Evolutionary conservation across 306 rosid species (phyloP), one percentile per base, ranked within the genome.

Genomic region (Pachyrhizus erosus): DNA sequence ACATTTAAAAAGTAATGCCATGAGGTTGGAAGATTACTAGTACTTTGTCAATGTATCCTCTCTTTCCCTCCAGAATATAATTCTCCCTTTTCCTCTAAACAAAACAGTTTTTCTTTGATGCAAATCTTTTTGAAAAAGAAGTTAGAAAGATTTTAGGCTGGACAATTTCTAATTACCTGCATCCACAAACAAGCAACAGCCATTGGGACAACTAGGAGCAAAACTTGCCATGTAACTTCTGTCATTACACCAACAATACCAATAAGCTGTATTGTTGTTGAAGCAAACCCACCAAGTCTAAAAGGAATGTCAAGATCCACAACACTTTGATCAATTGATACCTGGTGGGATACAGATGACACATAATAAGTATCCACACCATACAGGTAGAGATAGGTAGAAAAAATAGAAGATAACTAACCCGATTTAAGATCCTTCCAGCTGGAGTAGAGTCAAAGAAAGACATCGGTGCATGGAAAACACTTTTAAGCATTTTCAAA

Each of bases 251-350:
- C 97, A 80, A 93, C 98, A 76, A 96, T 96, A 85, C 99, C 99
- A 60, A 93, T 90, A 80, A 96, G 94, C 54, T 96, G 99, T 82
- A 96, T 96, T 24, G 98, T 96, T 0, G 99, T 93, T 20, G 99
- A 87, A 83, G 99, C 99, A 75, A 96, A 96, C 65, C 99, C 99
- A 42, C 99, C 99, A 33, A 96, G 98, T 87, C 99, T 91, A 86
- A 96, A 96, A 71, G 99, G 99, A 84, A 96, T 96, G 82, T 96
- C 99, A 77, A 96, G 98, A 91, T 96, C 99, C 90, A 96, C 99
- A 69, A 93, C 98, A 87, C 99, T 94, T 88, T 96, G 99, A 84
- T 96, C 99, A 83, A 96, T 64, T 52, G 99, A 96, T 61, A 96
- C 99, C 99, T 93, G 90, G 26, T 78, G 54, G 18, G 75, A 77